Base-by-base conservation (phyloP, 257 asterid species). In the Cynanchum wilfordii region DNA sequence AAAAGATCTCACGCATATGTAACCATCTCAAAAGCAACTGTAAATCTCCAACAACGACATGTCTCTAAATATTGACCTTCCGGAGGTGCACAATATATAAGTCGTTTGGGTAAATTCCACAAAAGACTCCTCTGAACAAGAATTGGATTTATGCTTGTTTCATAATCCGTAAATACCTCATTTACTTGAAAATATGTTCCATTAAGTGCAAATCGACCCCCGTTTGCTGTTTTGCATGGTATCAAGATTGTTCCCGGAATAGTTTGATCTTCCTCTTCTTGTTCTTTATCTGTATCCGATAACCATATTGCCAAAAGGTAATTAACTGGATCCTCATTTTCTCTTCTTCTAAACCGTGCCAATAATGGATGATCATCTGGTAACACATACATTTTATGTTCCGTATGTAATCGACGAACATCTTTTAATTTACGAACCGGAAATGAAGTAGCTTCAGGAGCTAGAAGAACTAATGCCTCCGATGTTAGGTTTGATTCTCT, bases 101-200 rank as follows among this genome's bases (percentile, higher is more conserved):
- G 7, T 11, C 78, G 79, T 33, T 12, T 82, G 1, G 8, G 50
- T 25, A 88, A 75, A 60, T 74, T 8, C 84, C 83, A 77, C 76
- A 87, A 66, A 78, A 45, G 78, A 10, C 33, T 44, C 63, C 83
- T 76, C 0, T 85, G 83, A 76, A 87, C 87, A 29, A 33, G 66
- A 19, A 92, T 83, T 1, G 92, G 94, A 19, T 3, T 3, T 27
- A 1, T 15, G 75, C 90, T 90, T 0, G 96, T 66, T 75, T 81
- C 88, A 40, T 86, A 77, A 78, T 92, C 96, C 7, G 92, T 94
- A 75, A 90, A 89, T 42, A 92, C 93, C 97, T 91, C 96, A 10
- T 89, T 89, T 19, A 75, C 81, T 67, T 91, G 97, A 81, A 89
- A 91, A 65, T 89, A 91, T 10, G 97, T 91, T 59, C 96, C 97